Evolutionary conservation across 139 green algal species (phyloP).

Genomic region (Klebsormidium nitens): DNA sequence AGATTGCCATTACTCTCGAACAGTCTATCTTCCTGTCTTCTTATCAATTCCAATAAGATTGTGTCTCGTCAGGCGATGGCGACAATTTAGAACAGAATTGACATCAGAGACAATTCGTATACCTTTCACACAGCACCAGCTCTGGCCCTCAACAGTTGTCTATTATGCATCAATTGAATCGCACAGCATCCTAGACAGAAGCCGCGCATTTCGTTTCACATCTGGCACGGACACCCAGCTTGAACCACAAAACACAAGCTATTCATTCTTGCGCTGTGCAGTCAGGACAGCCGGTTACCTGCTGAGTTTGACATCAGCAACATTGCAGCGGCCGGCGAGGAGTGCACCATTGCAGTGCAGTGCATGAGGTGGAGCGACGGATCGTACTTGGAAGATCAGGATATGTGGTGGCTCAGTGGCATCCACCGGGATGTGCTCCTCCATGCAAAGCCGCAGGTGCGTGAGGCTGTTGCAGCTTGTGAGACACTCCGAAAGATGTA

Average conservation of each 20-base stretch:
- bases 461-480: too few relatives aligned
- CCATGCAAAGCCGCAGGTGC: conserved; percentile 15
- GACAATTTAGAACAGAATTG: too few relatives aligned
- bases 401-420: conserved; percentile 93
- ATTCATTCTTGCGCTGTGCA: conserved; percentile 19
- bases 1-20: not conserved
- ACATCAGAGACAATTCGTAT: too few relatives aligned
- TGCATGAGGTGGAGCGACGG: conserved; percentile 79
- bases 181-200: too few relatives aligned
- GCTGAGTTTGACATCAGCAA: conserved; percentile 88
- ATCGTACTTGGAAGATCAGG: conserved; percentile 94
- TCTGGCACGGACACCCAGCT: not conserved
- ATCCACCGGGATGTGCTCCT: conserved; percentile 74
- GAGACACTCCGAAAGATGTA: too few relatives aligned
- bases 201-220: too few relatives aligned
- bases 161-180: too few relatives aligned
- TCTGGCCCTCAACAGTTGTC: conserved; percentile 2
- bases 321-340: not conserved
- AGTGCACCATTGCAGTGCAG: conserved; percentile 20
- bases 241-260: not conserved
- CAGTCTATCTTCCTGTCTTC: too few relatives aligned
- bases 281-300: conserved; percentile 81
- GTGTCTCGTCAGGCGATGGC: too few relatives aligned
- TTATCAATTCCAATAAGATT: too few relatives aligned
- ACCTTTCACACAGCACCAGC: too few relatives aligned